Evolutionary conservation across 768 basidiomycete genomes (phyloP).

Genomic region (Vararia minispora): DNA sequence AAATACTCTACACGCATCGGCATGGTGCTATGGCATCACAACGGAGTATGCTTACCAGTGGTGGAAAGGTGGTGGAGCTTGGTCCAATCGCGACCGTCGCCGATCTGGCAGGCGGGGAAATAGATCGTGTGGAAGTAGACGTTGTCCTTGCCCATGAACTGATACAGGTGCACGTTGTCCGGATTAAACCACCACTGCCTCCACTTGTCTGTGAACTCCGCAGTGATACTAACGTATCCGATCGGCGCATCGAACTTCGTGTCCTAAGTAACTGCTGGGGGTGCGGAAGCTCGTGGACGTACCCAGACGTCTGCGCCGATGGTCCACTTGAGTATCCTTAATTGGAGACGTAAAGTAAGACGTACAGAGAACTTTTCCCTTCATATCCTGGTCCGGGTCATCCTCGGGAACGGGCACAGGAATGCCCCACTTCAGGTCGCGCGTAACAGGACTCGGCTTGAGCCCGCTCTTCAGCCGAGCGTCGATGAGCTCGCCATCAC

Average conservation of each 20-base stretch:
- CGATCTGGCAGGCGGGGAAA: constrained; percentile 84
- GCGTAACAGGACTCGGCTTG: constrained; percentile 80
- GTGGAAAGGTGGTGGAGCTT: constrained; percentile 89
- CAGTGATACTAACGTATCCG: constrained; percentile 96
- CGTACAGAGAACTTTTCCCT: constrained; percentile 91
- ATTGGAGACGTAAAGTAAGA: constrained; percentile 15
- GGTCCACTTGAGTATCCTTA: no score
- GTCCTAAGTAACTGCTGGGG: not conserved
- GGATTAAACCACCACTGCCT: constrained; percentile 95
- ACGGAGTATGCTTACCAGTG: constrained; percentile 49
- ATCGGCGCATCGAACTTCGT: constrained; percentile 89
- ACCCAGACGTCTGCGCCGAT: constrained; percentile 78
- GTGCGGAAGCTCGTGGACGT: constrained; percentile 20
- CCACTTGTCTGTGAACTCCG: constrained; percentile 91
- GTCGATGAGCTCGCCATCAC: constrained; percentile 82
- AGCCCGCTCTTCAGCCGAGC: constrained; percentile 79
- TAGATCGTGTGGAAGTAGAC: constrained; percentile 98
- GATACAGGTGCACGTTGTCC: constrained; percentile 80
- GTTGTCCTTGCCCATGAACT: constrained; percentile 99
- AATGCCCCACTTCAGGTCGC: constrained; percentile 95
- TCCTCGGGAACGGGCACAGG: constrained; percentile 68
- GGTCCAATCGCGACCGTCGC: constrained; percentile 88
- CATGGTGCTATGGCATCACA: not conserved
- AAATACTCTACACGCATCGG: constrained; percentile 59
- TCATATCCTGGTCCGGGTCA: constrained; percentile 76